Evolutionary conservation across 129 eudicot species (phyloP), one percentile per base, ranked within the genome.

Genomic region (Chrysanthemum lavandulifolium): DNA sequence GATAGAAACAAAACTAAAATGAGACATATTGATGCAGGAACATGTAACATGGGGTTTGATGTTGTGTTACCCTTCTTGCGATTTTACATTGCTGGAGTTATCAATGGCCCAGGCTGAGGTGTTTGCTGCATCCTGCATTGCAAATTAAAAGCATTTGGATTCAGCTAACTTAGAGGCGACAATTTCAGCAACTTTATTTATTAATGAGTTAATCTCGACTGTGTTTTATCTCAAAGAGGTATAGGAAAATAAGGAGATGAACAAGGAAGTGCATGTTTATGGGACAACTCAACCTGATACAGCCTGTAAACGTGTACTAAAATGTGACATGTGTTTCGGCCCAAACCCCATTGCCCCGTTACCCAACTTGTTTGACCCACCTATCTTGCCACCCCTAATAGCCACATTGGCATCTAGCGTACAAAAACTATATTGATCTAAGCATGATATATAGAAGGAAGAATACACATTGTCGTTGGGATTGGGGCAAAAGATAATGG

Each of bases 401-500:
- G 40, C 40, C 6, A 33, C 40, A 33, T 33, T 33, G 40, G 10
- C 60, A 61, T 13, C 21, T 47, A 47, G 40, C 19, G 6, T 73
- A 21, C 6, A 1, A 19, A 52, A 51, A 66, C 10, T 45, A 58
- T 47, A 2, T 13, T 69, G 5, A 21, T n/a, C 11, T 2, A 6
- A 29, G 49, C 2, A 6, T 54, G 71, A 72, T 33, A 54, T 13
- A 61, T 47, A 19, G 9, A 6, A 40, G 45, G 54, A 56, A 18
- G 13, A 40, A 14, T 85, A 89, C 96, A 88, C 87, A 19, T 75
- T 79, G 60, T 76, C 76, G 54, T 69, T 80, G 75, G 69, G 14
- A 27, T 80, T 79, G 55, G 97, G 98, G 74, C 98, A 93, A 73
- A 90, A 93, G 25, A 86, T 75, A 67, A 93, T 86, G 76, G 76